Evolutionary conservation across 202 grass and related monocot species (phyloP), one percentile per base, ranked within the genome.

Genomic region (Setaria viridis): DNA sequence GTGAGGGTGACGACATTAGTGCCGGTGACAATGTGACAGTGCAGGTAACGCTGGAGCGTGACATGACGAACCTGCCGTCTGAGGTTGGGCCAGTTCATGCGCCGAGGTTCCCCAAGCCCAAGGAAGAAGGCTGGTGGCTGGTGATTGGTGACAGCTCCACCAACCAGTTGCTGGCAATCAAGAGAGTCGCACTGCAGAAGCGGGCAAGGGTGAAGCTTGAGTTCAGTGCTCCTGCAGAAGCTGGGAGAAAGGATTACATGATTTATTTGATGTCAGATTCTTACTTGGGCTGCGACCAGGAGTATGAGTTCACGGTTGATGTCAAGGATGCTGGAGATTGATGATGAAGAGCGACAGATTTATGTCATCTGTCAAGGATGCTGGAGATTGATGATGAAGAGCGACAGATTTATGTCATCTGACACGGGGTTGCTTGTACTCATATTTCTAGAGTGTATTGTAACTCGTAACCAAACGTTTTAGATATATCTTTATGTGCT

Each of bases 101-200:
- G 16, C 82, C 82, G 1, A 92, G 92, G 82, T 97, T 71, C 70
- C 95, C 95, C 9, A 94, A 97, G 80, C 59, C 86, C 33, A 97
- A 97, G 88, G 95, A 97, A 81, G 92, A 97, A 93, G 95, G 95
- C 7, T 97, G 95, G 95, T 97, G 95, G 95, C 76, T 97, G 59
- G 95, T 94, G n/a, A 81, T 94, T 10, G 95, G 92, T 25, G 92
- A 97, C 79, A 80, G 73, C 47, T 69, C 85, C 21, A 88, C 86
- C 16, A 93, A 97, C 63, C 95, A 97, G 74, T 85, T 97, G 50
- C 75, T 97, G 15, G 92, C 95, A 19, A 97, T 94, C 70, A 97
- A 93, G 83, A 90, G 95, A 58, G 90, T 97, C 46, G 63, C 88
- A 1, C 82, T 97, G 49, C 92, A 93, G 64, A 91, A 90, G 77